Conservation (phyloP, 768 basidiomycete genomes). For the Rhizopogon roseolus region DNA sequence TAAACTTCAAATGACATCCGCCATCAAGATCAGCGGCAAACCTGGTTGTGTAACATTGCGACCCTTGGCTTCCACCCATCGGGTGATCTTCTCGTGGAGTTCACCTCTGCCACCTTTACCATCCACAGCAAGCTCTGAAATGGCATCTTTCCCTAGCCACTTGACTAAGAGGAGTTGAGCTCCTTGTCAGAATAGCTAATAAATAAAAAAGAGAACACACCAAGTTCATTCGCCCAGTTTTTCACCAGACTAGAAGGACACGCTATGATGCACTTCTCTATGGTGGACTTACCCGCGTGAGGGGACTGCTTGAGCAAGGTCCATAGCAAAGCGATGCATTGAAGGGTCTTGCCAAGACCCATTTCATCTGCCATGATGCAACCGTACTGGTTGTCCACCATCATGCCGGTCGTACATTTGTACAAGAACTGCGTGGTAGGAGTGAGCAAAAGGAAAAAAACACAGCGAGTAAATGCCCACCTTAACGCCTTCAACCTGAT, state of each 20-base stretch:
- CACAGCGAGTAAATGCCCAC: slow-evolving; percentile 35
- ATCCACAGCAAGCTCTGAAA: slow-evolving; percentile 84
- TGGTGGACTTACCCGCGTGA: slow-evolving; percentile 74
- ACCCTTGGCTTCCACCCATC: slow-evolving; percentile 89
- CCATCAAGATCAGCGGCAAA: slow-evolving; percentile 23
- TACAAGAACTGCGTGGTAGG: slow-evolving; percentile 76
- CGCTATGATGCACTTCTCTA: slow-evolving; percentile 96
- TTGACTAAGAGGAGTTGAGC: slow-evolving; percentile 47
- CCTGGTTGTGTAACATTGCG: slow-evolving; percentile 91
- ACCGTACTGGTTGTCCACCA: slow-evolving; percentile 85
- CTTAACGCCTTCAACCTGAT: slow-evolving; percentile 98
- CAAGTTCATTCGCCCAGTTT: slow-evolving; percentile 98
- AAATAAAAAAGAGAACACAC: slow-evolving; percentile 42
- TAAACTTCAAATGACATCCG: not conserved
- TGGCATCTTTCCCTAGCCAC: slow-evolving; percentile 86
- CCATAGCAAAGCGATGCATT: slow-evolving; percentile 95
- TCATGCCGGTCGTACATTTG: slow-evolving; percentile 89
- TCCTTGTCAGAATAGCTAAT: not conserved
- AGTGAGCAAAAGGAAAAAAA: slow-evolving; percentile 1
- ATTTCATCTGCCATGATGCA: slow-evolving; percentile 99
- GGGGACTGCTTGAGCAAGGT: slow-evolving; percentile 95
- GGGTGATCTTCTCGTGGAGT: slow-evolving; percentile 69
- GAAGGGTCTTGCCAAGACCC: slow-evolving; percentile 95
- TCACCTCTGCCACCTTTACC: slow-evolving; percentile 88
- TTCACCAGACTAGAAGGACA: slow-evolving; percentile 96